These are phyloP conservation scores for Chenopodium formosanum DNA, from an alignment of 148 eudicot genomes.

Conservation along the genomic window DNA sequence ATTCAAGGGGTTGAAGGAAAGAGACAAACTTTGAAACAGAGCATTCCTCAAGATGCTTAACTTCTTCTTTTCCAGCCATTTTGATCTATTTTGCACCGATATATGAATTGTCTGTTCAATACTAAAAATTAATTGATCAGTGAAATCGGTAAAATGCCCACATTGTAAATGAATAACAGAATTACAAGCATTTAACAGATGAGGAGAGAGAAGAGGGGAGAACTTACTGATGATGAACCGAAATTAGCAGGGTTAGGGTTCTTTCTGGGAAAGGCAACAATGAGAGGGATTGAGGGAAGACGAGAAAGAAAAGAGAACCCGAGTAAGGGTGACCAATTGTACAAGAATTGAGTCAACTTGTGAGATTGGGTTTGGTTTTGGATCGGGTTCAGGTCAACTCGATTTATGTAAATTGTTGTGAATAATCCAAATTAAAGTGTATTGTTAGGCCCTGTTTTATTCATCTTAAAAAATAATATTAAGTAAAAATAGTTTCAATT, in stretches of 20 bases:
- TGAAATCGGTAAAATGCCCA: not conserved
- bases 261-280: not conserved
- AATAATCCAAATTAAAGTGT: too few relatives aligned
- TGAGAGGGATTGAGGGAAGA: not conserved
- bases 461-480: too few relatives aligned
- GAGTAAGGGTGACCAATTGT: too few relatives aligned
- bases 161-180: not conserved
- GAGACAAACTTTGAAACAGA: conserved; percentile 72
- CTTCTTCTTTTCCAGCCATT: conserved; percentile 50
- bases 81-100: not conserved
- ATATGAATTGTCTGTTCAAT: not conserved
- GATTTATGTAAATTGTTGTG: too few relatives aligned
- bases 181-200: not conserved
- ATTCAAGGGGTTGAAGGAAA: not conserved
- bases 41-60: conserved; percentile 79
- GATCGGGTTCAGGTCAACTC: too few relatives aligned
- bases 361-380: too few relatives aligned
- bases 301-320: too few relatives aligned
- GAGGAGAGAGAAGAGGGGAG: not conserved
- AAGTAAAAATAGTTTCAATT: too few relatives aligned
- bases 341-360: too few relatives aligned
- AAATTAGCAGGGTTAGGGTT: not conserved
- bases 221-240: not conserved
- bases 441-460: too few relatives aligned
- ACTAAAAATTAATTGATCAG: not conserved